Evolutionary conservation across 805 yeast species (phyloP).

Genomic region (Nakazawaea siamensis): DNA sequence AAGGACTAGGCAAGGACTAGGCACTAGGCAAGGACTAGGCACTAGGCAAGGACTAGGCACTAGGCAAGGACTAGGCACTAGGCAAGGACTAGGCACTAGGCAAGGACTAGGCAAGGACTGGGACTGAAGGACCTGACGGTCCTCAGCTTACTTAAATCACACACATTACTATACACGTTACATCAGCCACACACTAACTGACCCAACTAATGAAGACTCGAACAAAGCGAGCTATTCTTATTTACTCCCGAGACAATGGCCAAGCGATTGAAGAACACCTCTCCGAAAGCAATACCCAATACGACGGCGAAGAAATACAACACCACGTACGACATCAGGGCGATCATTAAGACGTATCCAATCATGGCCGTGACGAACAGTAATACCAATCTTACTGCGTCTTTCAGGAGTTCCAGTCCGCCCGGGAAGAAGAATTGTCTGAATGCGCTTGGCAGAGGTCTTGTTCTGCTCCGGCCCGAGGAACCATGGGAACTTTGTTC

Average conservation of each 20-base stretch:
- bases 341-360: conserved; percentile 70
- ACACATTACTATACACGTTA: too few species aligned
- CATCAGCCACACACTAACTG: too few species aligned
- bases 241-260: conserved; percentile 30
- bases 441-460: conserved; percentile 8
- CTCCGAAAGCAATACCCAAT: conserved; percentile 62
- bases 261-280: conserved; percentile 58
- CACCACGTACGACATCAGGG: conserved; percentile 63
- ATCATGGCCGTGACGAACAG: conserved; percentile 57
- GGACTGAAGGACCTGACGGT: too few species aligned
- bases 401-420: conserved; percentile 32
- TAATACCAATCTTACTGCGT: conserved; percentile 44
- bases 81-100: too few species aligned
- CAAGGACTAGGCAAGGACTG: too few species aligned
- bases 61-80: too few species aligned
- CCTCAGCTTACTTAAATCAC: too few species aligned
- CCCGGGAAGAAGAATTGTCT: conserved; percentile 26
- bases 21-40: too few species aligned
- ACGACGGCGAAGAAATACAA: conserved; percentile 69
- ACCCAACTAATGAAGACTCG: conserved; percentile 19
- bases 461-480: too few species aligned
- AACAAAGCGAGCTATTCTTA: conserved; percentile 23
- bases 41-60: too few species aligned
- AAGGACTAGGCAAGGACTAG: too few species aligned
- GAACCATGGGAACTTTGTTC: conserved; percentile 10